phyloP scores from a whole-genome alignment of 2,329 filamentous ascomycete genomes.

The Xylariaceae sp. region DNA sequence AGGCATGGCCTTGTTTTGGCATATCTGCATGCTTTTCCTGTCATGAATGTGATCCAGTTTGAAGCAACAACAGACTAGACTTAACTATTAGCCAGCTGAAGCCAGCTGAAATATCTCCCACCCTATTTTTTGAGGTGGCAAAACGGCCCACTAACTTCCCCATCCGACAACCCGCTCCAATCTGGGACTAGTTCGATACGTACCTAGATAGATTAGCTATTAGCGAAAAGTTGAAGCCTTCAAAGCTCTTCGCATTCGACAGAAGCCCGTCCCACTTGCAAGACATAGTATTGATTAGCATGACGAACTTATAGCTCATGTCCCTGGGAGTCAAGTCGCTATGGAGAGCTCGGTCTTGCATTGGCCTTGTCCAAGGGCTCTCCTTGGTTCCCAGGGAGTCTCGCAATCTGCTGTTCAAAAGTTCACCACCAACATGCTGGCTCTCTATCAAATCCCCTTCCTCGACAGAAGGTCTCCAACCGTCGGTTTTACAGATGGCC shows the following conservation, averaged over 20 bases:
- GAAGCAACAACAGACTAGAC: too few relatives aligned
- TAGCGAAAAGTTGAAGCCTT: not conserved
- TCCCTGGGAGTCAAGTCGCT: slow-evolving; percentile 40
- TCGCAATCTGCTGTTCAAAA: slow-evolving; percentile 18
- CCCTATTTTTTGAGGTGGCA: too few relatives aligned
- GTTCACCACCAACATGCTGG: slow-evolving; percentile 24
- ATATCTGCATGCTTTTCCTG: too few relatives aligned
- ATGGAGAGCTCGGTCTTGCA: slow-evolving; percentile 39
- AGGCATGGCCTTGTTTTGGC: not conserved
- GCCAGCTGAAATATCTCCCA: too few relatives aligned
- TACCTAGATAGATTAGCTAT: not conserved
- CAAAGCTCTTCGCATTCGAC: not conserved
- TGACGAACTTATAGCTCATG: slow-evolving; percentile 41
- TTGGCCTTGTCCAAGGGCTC: slow-evolving; percentile 32
- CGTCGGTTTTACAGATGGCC: not conserved
- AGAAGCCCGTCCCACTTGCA: not conserved
- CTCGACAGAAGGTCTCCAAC: not conserved
- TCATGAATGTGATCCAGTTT: too few relatives aligned
- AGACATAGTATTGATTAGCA: slow-evolving; percentile 25
- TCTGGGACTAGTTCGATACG: too few relatives aligned
- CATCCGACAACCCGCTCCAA: too few relatives aligned
- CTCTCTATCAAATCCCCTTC: slow-evolving; percentile 15
- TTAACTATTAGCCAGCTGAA: too few relatives aligned
- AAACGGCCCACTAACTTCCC: too few relatives aligned
- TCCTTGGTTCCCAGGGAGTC: slow-evolving; percentile 38